Base-by-base conservation (phyloP, 139 green algal genomes). In the Coccomyxa sp. region DNA sequence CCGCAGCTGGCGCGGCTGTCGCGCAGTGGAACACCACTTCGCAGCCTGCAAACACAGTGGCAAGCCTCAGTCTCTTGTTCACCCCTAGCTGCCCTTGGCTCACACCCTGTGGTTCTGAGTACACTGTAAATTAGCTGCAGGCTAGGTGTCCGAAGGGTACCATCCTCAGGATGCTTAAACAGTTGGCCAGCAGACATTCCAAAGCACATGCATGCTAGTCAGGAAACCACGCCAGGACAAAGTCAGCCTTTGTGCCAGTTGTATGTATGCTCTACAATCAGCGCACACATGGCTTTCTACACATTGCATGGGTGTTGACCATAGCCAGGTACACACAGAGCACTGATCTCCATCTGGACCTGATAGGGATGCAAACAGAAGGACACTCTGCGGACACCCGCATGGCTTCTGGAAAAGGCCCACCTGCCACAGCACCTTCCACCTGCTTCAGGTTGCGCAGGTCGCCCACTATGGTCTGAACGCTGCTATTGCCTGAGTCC, bases 1-100 rank as follows among this genome's bases (percentile, higher is more conserved):
- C 79, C 6, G 85, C 89, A 0, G 91, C 94, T 77, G 92, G 93
- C 14, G 93, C 86, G 1, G 91, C 92, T 0, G 93, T 96, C 5
- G 94, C 94, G 34, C 89, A 86, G 77, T 98, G 94, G 75, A 98
- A 95, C n/a, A 97, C 91, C 29, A 94, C 87, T 64, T 94, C 88
- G 64, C 88, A 81, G 44, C 89, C 91, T 78, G 75, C 12, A 64
- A 7, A 18, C 50, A 10, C 50, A 64, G 3, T 64, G 50, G 2
- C 22, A 31, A 22, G 18, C 4, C 5, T 22, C 50, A 64, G 18
- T 64, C 50, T 7, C 2, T 64, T 4, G 50, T 64, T 64, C 50
- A 64, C 27, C 50, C 5, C 50, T 64, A 31, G 50, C 68, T 73
- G 68, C 31, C 68, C 12, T 37, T 37, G 6, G 68, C 24, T 39